Percentiles rank a stretch among this genome's conserved stretches.
phyloP scores from a whole-genome alignment of 257 asterid genomes.

The Fraxinus pennsylvanica region DNA sequence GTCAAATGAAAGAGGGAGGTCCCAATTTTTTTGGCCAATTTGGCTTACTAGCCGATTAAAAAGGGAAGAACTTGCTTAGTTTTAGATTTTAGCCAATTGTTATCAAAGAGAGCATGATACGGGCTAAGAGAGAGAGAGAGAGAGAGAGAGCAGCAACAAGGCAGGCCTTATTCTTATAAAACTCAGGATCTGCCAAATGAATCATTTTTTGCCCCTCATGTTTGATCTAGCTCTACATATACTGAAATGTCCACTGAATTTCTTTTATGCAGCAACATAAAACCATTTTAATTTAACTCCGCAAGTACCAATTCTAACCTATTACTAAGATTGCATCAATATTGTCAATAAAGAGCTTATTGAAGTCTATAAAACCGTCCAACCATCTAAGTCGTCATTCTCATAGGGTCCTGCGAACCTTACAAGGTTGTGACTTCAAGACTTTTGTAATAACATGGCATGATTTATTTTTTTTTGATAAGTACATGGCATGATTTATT shows the following conservation, averaged over 20 bases:
- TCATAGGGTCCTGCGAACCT: background rate
- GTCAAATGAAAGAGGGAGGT: background rate
- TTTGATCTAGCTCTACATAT: background rate
- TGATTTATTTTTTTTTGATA: too few species aligned
- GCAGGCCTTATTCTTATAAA: background rate
- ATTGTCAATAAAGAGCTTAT: background rate
- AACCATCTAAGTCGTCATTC: background rate
- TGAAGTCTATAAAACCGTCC: background rate
- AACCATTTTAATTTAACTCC: background rate
- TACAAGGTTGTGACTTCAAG: background rate
- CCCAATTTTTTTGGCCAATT: background rate
- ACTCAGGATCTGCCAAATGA: background rate
- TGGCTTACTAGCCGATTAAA: background rate
- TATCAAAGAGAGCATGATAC: background rate
- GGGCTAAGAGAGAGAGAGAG: background rate
- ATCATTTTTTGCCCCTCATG: background rate
- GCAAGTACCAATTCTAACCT: background rate
- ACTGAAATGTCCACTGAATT: background rate
- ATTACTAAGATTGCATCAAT: background rate
- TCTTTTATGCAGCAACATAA: background rate
- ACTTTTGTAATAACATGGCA: background rate
- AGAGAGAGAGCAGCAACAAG: background rate
- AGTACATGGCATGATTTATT: background rate
- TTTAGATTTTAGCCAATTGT: background rate
- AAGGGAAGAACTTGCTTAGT: background rate